phyloP scores from a whole-genome alignment of 2,329 filamentous ascomycete species.

The Aspergillus sp. region DNA sequence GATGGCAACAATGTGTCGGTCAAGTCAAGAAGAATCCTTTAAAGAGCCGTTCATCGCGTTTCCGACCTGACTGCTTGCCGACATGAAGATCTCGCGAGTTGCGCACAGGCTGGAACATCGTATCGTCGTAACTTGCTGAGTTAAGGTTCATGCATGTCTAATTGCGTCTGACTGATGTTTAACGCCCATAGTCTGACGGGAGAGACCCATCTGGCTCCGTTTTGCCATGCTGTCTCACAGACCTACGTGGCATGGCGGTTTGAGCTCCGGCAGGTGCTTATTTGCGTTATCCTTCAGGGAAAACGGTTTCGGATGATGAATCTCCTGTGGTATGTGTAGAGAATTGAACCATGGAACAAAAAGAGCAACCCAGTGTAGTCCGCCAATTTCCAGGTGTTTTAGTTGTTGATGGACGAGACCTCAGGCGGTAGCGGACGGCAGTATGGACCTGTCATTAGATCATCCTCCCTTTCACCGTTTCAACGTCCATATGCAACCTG shows the following conservation, averaged over 20 bases:
- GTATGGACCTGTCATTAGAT: slow-evolving; percentile 2
- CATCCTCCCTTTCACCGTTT: too few species aligned
- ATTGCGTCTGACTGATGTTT: neutral
- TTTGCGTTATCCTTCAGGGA: neutral
- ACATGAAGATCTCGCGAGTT: neutral
- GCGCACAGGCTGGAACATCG: neutral
- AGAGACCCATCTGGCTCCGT: neutral
- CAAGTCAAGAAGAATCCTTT: too few species aligned
- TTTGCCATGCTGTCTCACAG: neutral
- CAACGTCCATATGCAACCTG: too few species aligned
- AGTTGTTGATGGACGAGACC: too few species aligned
- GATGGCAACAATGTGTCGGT: too few species aligned
- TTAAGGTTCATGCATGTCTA: neutral
- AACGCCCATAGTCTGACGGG: neutral
- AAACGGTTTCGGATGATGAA: too few species aligned
- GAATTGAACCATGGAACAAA: too few species aligned
- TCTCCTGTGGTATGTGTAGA: too few species aligned
- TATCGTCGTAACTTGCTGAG: neutral
- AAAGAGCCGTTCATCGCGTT: neutral
- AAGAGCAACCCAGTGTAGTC: too few species aligned
- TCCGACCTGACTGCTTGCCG: neutral
- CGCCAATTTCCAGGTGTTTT: too few species aligned
- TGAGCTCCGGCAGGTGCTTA: neutral
- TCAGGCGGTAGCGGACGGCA: slow-evolving; percentile 14
- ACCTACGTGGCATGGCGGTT: neutral